Percentiles rank a stretch among this genome's conserved stretches.
phyloP scores from a whole-genome alignment of 106 monocot genomes.

The Gastrodia elata region DNA sequence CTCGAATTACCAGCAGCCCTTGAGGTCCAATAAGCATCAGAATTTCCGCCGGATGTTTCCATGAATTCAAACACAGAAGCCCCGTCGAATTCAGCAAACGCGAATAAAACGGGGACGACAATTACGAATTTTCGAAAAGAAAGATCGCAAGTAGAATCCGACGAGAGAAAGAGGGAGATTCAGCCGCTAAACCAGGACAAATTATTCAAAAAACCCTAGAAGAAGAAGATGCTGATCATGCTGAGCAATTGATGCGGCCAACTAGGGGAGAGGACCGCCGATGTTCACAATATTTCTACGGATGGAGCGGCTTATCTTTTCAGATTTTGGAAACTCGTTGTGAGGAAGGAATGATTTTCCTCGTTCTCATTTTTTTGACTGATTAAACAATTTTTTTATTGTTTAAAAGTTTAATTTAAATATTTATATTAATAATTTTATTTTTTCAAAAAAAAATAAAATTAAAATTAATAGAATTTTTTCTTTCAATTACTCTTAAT shows the following conservation, averaged over 20 bases:
- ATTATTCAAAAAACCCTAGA: not conserved
- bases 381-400: no score
- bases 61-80: slow-evolving; percentile 5
- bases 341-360: no score
- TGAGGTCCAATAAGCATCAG: slow-evolving; percentile 7
- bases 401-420: no score
- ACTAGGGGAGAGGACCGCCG: not conserved
- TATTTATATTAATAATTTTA: no score
- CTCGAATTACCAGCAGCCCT: slow-evolving; percentile 11
- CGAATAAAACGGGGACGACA: not conserved
- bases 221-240: slow-evolving; percentile 5
- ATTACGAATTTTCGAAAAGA: not conserved
- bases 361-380: no score
- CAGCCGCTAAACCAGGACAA: not conserved
- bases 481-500: no score
- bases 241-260: not conserved
- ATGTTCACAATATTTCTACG: not conserved
- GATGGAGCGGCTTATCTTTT: not conserved
- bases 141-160: not conserved
- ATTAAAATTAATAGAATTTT: no score
- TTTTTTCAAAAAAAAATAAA: no score
- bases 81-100: not conserved
- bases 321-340: not conserved
- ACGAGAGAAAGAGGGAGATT: not conserved
- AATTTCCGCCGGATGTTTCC: slow-evolving; percentile 22